Percentiles rank a stretch among this genome's conserved stretches.
Evolutionary conservation across 768 basidiomycete genomes (phyloP).

Genomic region (Suillus paluster): DNA sequence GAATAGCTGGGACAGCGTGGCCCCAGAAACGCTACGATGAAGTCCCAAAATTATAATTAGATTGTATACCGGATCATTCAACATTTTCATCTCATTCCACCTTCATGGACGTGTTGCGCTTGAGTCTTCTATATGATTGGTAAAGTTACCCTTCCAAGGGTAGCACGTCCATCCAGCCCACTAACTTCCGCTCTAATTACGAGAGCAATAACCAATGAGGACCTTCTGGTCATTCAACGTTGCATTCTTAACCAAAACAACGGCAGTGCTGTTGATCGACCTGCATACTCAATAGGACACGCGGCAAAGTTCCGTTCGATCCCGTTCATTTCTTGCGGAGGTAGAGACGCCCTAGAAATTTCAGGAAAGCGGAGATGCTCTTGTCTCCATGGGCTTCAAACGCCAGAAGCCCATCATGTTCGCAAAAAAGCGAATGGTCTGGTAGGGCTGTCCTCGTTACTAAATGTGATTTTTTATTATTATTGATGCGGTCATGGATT

Average conservation of each 20-base stretch:
- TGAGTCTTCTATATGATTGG: background rate
- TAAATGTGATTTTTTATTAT: constrained; percentile 15
- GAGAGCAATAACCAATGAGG: constrained; percentile 19
- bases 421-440: constrained; percentile 13
- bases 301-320: constrained; percentile 21
- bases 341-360: constrained; percentile 32
- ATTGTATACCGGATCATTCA: background rate
- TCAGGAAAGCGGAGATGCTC: constrained; percentile 32
- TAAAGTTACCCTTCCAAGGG: background rate
- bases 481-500: constrained; percentile 15
- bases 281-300: constrained; percentile 10
- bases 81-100: background rate
- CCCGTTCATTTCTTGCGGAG: constrained; percentile 36
- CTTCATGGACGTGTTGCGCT: background rate
- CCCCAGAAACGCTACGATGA: background rate
- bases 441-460: constrained; percentile 11
- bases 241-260: constrained; percentile 14
- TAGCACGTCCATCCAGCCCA: constrained; percentile 5
- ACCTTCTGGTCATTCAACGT: constrained; percentile 10
- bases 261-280: constrained; percentile 20
- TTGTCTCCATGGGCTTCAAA: constrained; percentile 16
- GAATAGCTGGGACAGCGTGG: background rate
- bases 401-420: constrained; percentile 21
- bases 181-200: constrained; percentile 35
- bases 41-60: too few species aligned